Conservation (phyloP, 768 basidiomycete species). For the Coprinopsis marcescibilis region DNA sequence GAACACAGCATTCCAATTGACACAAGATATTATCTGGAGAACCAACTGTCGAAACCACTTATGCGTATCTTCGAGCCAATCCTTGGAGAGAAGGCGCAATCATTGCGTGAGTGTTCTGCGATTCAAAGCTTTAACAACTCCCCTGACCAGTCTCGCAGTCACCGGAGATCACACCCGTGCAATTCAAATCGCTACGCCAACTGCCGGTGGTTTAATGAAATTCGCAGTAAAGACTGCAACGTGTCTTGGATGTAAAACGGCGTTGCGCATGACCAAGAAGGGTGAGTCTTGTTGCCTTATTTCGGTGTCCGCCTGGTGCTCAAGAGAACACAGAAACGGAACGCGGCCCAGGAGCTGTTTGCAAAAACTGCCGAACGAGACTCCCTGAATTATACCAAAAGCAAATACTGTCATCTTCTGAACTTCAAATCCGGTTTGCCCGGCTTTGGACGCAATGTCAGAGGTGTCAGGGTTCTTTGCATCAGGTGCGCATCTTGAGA, state of each 20-base stretch:
- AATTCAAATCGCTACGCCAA: conserved; percentile 95
- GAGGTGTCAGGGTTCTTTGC: conserved; percentile 95
- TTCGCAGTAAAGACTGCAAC: conserved; percentile 95
- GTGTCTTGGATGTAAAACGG: conserved; percentile 93
- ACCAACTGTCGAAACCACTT: conserved; percentile 94
- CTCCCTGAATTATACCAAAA: conserved; percentile 92
- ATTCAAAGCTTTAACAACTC: not conserved
- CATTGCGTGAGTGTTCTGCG: conserved; percentile 47
- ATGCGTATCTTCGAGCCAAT: conserved; percentile 99
- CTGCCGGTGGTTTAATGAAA: conserved; percentile 96
- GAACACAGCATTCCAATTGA: conserved; percentile 99
- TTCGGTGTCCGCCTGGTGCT: not conserved
- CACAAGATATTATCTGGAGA: conserved; percentile 96
- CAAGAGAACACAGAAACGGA: conserved; percentile 1
- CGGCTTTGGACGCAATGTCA: conserved; percentile 99
- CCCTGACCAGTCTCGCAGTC: conserved; percentile 42
- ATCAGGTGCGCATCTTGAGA: conserved; percentile 52
- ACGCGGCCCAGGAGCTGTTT: conserved; percentile 81
- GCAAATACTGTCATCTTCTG: conserved; percentile 70
- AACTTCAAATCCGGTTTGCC: conserved; percentile 85
- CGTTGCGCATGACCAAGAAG: conserved; percentile 73
- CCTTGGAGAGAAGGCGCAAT: conserved; percentile 84
- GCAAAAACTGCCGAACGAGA: conserved; percentile 84
- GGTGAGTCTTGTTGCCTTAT: conserved; percentile 35
- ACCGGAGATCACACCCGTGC: conserved; percentile 94